Evolutionary conservation across 345 rosid genomes (phyloP), one percentile per base, ranked within the genome.

Genomic region (Eutrema japonicum): DNA sequence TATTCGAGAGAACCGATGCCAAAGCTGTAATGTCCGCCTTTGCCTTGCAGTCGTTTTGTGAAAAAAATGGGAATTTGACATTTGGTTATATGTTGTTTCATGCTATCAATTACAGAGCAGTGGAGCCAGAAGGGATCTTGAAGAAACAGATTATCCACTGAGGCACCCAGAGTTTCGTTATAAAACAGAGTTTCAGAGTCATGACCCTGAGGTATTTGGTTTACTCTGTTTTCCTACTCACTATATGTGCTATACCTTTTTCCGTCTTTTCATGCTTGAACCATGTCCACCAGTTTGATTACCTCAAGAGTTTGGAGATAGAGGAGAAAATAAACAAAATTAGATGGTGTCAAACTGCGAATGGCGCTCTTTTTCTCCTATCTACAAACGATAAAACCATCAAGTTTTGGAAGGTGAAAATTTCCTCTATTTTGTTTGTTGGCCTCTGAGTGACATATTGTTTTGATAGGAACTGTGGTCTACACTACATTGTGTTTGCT

Each of bases 311-410:
- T 76, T 86, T 93, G 94, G 98, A 93, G 84, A 93, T 93, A 77
- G 98, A 89, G 82, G 98, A 93, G 90, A 93, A 93, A 65, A 93
- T 93, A 68, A 93, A 93, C 87, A 89, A 93, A 70, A 89, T 93
- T 46, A 89, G 88, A 83, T 91, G 97, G 98, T 93, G 96, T 79
- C 98, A 88, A 77, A 73, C 89, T 37, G 94, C 93, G 3, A 93
- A 91, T 67, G 84, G 92, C 10, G 92, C 94, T 7, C 79, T 88
- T 54, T 93, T 89, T 82, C 96, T 93, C 66, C 89, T 93, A 52
- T 93, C 98, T 1, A 88, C 97, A 6, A 93, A 93, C 69, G 77
- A 77, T 65, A 77, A 77, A 61, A 77, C 81, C 18, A 61, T 77
- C 65, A 77, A 93, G 71, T 85, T 80, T 79, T 93, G 98, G 98